Evolutionary conservation across 2,329 filamentous ascomycete genomes (phyloP).

Genomic region (Trichophyton benhamiae): DNA sequence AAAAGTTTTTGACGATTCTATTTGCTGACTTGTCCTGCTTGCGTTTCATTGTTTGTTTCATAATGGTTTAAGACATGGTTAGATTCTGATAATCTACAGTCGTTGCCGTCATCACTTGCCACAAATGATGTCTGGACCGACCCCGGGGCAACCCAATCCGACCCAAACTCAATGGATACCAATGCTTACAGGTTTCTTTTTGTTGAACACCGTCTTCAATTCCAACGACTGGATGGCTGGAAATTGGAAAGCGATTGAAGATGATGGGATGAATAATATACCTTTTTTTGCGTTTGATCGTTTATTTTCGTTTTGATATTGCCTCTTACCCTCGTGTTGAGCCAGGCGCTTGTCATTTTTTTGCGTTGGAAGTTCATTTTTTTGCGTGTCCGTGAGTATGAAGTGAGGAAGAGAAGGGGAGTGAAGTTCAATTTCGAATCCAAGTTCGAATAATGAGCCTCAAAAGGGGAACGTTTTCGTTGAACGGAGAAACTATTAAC

Average conservation of each 20-base stretch:
- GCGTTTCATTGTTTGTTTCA: slow-evolving; percentile 9
- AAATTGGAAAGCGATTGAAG: not conserved
- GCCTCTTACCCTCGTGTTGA: not conserved
- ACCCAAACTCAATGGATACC: not conserved
- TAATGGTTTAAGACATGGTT: slow-evolving; percentile 8
- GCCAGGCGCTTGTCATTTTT: not conserved
- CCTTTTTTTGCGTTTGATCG: not conserved
- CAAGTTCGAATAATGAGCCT: not conserved
- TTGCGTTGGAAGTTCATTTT: not conserved
- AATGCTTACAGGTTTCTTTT: not conserved
- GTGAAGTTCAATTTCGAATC: not conserved
- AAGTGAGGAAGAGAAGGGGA: not conserved
- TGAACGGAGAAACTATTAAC: not conserved
- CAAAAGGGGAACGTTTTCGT: not conserved
- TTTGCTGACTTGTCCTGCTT: not conserved
- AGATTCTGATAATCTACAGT: not conserved
- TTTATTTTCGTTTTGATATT: not conserved
- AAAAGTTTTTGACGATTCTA: not conserved
- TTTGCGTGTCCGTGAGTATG: not conserved
- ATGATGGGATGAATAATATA: not conserved
- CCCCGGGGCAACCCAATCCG: not conserved
- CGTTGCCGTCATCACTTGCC: not conserved
- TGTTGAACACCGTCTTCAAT: not conserved
- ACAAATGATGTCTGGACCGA: not conserved
- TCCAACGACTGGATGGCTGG: not conserved